Conservation (phyloP, 202 grass and related monocot species). For the Hordeum pubiflorum region DNA sequence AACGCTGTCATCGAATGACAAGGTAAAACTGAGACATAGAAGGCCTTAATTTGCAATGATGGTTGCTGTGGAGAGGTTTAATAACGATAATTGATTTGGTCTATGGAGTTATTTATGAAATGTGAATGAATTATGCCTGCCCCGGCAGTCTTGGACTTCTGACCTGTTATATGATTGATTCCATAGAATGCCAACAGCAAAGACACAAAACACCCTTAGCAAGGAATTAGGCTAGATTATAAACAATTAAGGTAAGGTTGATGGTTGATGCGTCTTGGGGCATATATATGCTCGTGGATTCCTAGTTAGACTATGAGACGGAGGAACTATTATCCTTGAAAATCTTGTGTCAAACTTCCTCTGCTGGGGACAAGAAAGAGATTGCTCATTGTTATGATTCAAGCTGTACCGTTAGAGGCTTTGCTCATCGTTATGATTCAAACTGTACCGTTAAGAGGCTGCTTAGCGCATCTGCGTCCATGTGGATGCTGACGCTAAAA, state of each 20-base stretch:
- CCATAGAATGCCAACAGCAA: not conserved
- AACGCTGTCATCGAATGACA: slow-evolving; percentile 52
- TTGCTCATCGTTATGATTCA: not conserved
- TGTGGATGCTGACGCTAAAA: not conserved
- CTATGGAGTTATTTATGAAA: not conserved
- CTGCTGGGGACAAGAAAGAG: not conserved
- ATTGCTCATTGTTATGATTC: not conserved
- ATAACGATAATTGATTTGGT: not conserved
- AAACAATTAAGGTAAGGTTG: not conserved
- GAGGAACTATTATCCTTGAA: not conserved
- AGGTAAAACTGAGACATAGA: slow-evolving; percentile 34
- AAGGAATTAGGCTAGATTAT: not conserved
- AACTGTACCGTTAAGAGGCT: not conserved
- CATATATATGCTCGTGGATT: not conserved
- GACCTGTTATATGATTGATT: not conserved
- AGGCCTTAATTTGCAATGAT: not conserved
- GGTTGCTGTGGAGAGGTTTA: not conserved
- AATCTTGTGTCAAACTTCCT: not conserved
- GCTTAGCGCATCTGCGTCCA: not conserved
- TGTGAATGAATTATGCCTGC: not conserved
- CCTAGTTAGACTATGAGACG: not conserved
- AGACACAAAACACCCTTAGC: not conserved
- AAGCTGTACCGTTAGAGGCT: not conserved
- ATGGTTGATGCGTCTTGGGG: not conserved
- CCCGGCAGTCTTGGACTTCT: not conserved